phyloP scores from a whole-genome alignment of 108 stramenopile species.

The Aureococcus anophagefferens region DNA sequence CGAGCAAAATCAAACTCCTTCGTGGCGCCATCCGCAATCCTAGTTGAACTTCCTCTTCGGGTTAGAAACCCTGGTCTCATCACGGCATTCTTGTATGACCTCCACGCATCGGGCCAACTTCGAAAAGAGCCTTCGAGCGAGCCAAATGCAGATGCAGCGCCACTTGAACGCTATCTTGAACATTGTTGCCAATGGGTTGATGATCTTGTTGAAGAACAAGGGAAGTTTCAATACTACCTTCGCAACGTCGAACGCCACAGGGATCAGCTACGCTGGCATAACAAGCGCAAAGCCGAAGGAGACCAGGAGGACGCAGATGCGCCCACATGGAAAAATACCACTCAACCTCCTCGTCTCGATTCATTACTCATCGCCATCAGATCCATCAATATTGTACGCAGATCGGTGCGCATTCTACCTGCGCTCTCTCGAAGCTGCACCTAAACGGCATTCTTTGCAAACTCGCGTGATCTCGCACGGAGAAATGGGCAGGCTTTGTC shows the following conservation, averaged over 20 bases:
- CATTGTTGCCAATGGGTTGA: slow-evolving; percentile 87
- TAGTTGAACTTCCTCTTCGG: slow-evolving; percentile 81
- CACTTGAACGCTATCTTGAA: slow-evolving; percentile 89
- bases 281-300: slow-evolving; percentile 17
- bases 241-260: slow-evolving; percentile 43
- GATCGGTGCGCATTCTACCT: slow-evolving; percentile 50
- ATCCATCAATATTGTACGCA: slow-evolving; percentile 81
- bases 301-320: neutral
- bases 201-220: slow-evolving; percentile 77
- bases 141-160: too few relatives aligned
- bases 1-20: slow-evolving; percentile 37
- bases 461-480: too few relatives aligned
- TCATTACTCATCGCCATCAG: slow-evolving; percentile 78
- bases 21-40: slow-evolving; percentile 67
- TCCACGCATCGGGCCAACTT: slow-evolving; percentile 14
- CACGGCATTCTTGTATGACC: slow-evolving; percentile 65
- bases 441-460: too few relatives aligned
- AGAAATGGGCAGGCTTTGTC: too few relatives aligned
- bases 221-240: slow-evolving; percentile 71
- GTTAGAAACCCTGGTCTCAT: slow-evolving; percentile 75
- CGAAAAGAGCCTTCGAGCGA: too few relatives aligned
- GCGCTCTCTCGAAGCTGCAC: neutral
- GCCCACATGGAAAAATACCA: slow-evolving; percentile 31
- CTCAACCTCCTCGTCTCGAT: slow-evolving; percentile 74
- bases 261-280: slow-evolving; percentile 25